Percentiles rank a stretch among this genome's conserved stretches.
Evolutionary conservation across 129 eudicot genomes (phyloP).

Genomic region (Artemisia annua): DNA sequence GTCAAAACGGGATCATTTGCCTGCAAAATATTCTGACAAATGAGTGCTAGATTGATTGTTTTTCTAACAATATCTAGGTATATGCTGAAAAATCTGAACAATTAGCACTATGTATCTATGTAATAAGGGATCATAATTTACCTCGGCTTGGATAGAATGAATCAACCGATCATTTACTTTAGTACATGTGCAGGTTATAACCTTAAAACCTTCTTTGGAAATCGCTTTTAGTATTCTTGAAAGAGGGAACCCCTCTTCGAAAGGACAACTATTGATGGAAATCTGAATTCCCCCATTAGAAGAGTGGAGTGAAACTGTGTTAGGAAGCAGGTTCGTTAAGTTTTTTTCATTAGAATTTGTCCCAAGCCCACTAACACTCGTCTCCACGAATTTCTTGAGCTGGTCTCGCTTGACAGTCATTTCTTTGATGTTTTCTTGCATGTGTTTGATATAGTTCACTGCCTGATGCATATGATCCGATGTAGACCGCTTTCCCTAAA

Average conservation of each 20-base stretch:
- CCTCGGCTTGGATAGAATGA: conserved; percentile 57
- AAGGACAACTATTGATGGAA: conserved; percentile 35
- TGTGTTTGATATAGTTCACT: conserved; percentile 49
- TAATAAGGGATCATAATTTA: conserved; percentile 4
- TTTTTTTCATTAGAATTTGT: not conserved
- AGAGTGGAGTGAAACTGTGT: conserved; percentile 35
- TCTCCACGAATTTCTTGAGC: conserved; percentile 36
- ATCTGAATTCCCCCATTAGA: conserved; percentile 42
- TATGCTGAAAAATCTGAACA: conserved; percentile 2
- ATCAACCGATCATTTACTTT: conserved; percentile 38
- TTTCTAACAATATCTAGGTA: not conserved
- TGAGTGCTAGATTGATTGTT: conserved; percentile 9
- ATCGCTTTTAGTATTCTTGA: conserved; percentile 42
- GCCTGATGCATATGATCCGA: conserved; percentile 67
- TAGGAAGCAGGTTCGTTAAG: conserved; percentile 12
- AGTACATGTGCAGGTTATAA: conserved; percentile 48
- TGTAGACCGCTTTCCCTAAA: conserved; percentile 61
- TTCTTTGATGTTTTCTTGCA: conserved; percentile 42
- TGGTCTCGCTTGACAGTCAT: conserved; percentile 40
- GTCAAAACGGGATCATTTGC: conserved; percentile 24
- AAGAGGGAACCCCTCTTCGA: conserved; percentile 40
- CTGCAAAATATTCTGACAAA: conserved; percentile 26
- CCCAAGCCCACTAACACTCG: not conserved
- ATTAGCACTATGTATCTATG: not conserved
- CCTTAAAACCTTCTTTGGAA: conserved; percentile 36